Base-by-base conservation (phyloP, 768 basidiomycete genomes). In the Cyclocybe cylindracea region DNA sequence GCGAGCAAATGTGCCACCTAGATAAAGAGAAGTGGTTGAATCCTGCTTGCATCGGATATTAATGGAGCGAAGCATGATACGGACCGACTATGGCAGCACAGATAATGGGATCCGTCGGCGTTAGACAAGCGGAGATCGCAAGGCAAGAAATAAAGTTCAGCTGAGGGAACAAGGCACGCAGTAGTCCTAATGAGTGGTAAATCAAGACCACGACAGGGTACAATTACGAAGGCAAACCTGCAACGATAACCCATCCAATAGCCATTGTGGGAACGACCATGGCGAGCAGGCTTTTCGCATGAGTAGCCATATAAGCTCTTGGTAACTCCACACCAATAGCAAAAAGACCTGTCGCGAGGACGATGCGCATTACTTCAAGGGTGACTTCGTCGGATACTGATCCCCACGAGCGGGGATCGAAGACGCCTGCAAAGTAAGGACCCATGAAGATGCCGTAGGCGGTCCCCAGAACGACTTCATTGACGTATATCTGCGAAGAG, bases 281-380 rank as follows among this genome's bases (percentile, higher is more conserved):
- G 37, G 80, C 65, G 2, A 85, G 53, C 0, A 91, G 70, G 36
- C 90, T 83, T 59, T 79, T 86, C 38, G 82, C 89, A 61, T 96
- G 92, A 29, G 85, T 78, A 19, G 76, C 75, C 78, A 98, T 84
- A 73, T 98, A 98, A 1, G 85, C 81, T 50, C 82, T 76, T 0
- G 96, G 95, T 33, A 98, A 76, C 66, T 99, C 95, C 19, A 96
- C 92, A 2, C 96, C 96, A 32, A 98, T 92, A 6, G 95, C 91
- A 61, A 99, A 99, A 1, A 98, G 82, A 24, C 93, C 91, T 1
- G 90, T 87, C 3, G 88, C 95, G 40, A 99, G 88, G 44, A 97
- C 89, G 33, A 97, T 70, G 7, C 94, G 80, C 72, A 87, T 94
- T 13, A 96, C 71, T 68, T 96, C 94, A 13, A 71, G 68, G 1